A percentile compares a stretch with the other conserved stretches of the same genome.
These are phyloP conservation scores for Sclerotinia trifoliorum DNA, from an alignment of 2,329 filamentous ascomycete species.

Conservation along the genomic window DNA sequence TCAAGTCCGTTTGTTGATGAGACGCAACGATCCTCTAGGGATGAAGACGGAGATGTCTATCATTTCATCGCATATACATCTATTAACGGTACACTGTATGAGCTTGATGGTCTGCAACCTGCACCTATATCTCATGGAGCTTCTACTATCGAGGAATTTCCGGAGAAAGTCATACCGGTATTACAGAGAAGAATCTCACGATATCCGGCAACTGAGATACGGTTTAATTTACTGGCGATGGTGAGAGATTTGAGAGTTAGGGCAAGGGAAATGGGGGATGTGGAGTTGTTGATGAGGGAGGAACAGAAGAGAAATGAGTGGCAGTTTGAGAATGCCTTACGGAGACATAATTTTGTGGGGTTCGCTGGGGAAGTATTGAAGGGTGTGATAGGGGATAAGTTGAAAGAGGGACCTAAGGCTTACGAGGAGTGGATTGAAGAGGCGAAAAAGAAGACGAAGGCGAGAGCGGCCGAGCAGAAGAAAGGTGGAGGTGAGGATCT, in stretches of 20 bases:
- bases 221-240: constrained; percentile 95
- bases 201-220: constrained; percentile 84
- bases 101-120: constrained; percentile 91
- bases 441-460: constrained; percentile 57
- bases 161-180: constrained; percentile 80
- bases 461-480: constrained; percentile 37
- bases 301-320: constrained; percentile 81
- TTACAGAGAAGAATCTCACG: constrained; percentile 78
- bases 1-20: constrained; percentile 90
- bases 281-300: constrained; percentile 74
- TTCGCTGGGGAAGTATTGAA: constrained; percentile 90
- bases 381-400: constrained; percentile 74
- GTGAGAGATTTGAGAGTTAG: constrained; percentile 76
- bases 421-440: constrained; percentile 75
- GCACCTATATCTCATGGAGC: constrained; percentile 85
- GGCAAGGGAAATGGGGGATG: constrained; percentile 79
- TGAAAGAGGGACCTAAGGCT: constrained; percentile 61
- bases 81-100: constrained; percentile 78
- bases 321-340: constrained; percentile 91
- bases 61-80: constrained; percentile 96
- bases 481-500: constrained; percentile 35
- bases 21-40: constrained; percentile 67
- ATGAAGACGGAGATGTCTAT: constrained; percentile 81
- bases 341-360: constrained; percentile 93
- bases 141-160: constrained; percentile 70